Conservation (phyloP, 2,329 filamentous ascomycete species). For the Pseudogymnoascus sp. region DNA sequence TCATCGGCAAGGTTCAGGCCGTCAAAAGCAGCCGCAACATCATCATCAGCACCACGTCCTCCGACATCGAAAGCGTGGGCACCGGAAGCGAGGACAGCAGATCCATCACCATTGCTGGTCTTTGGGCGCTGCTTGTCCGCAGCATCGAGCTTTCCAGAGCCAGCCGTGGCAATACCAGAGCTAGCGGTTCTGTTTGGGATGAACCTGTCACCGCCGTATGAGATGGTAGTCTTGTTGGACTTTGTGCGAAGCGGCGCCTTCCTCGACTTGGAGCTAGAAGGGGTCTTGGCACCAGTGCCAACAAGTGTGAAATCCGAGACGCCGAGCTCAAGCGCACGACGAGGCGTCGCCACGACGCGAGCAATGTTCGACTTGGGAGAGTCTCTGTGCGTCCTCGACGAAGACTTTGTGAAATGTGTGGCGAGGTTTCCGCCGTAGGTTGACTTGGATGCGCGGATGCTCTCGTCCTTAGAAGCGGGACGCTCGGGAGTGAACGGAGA, state of each 20-base stretch:
- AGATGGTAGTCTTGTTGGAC: slow-evolving; percentile 64
- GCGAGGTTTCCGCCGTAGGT: slow-evolving; percentile 74
- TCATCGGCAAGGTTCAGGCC: slow-evolving; percentile 64
- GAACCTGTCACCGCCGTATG: slow-evolving; percentile 81
- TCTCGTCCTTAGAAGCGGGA: slow-evolving; percentile 45
- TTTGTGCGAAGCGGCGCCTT: slow-evolving; percentile 47
- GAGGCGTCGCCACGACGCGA: slow-evolving; percentile 59
- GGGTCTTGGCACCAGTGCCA: slow-evolving; percentile 65
- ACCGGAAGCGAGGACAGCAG: slow-evolving; percentile 60
- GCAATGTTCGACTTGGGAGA: slow-evolving; percentile 97
- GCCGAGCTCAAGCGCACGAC: slow-evolving; percentile 75
- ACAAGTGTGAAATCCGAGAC: slow-evolving; percentile 88
- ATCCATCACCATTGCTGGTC: slow-evolving; percentile 60
- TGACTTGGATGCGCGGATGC: slow-evolving; percentile 52
- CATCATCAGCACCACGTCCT: slow-evolving; percentile 56
- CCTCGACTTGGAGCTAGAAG: slow-evolving; percentile 45
- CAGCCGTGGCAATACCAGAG: slow-evolving; percentile 74
- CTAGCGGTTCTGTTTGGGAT: slow-evolving; percentile 89
- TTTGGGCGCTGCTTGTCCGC: slow-evolving; percentile 65
- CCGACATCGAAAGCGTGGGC: slow-evolving; percentile 58
- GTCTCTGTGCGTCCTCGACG: slow-evolving; percentile 62
- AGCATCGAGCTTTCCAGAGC: slow-evolving; percentile 71
- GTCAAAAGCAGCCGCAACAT: slow-evolving; percentile 71
- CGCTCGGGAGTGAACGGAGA: slow-evolving; percentile 72
- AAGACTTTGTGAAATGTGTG: slow-evolving; percentile 65